Evolutionary conservation across 2,329 filamentous ascomycete species (phyloP).

Genomic region (Hortaea sp.): DNA sequence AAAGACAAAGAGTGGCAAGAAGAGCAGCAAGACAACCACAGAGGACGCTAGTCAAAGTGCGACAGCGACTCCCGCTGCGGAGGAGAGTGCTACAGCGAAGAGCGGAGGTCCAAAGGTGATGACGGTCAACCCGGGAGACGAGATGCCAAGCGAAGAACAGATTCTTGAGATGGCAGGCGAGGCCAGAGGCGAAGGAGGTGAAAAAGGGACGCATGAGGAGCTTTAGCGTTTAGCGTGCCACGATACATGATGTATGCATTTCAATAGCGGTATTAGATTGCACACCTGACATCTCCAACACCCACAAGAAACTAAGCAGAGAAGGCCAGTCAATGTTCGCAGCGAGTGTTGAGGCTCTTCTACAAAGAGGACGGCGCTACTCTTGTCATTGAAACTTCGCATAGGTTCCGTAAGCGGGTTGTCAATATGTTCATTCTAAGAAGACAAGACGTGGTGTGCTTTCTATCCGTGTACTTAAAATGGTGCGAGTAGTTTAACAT

Average conservation of each 20-base stretch:
- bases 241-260: neutral
- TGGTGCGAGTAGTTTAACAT: too few relatives aligned
- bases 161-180: conserved; percentile 14
- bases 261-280: neutral
- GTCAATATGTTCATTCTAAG: too few relatives aligned
- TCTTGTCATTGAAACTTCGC: too few relatives aligned
- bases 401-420: too few relatives aligned
- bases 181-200: conserved; percentile 13
- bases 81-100: neutral
- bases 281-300: neutral
- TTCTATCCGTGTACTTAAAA: too few relatives aligned
- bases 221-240: conserved; percentile 3
- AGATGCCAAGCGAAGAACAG: conserved; percentile 19
- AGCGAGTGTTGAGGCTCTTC: too few relatives aligned
- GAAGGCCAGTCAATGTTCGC: too few relatives aligned
- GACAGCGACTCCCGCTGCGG: neutral
- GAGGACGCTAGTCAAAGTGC: neutral
- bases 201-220: conserved; percentile 7
- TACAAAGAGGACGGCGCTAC: too few relatives aligned
- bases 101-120: conserved; percentile 14
- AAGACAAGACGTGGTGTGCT: too few relatives aligned
- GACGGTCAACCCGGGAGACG: conserved; percentile 10
- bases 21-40: conserved; percentile 1
- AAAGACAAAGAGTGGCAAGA: conserved; percentile 20
- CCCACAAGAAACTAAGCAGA: too few relatives aligned